Base-by-base conservation (phyloP, 352 stramenopile genomes). In the Phytopythium oedochilum region DNA sequence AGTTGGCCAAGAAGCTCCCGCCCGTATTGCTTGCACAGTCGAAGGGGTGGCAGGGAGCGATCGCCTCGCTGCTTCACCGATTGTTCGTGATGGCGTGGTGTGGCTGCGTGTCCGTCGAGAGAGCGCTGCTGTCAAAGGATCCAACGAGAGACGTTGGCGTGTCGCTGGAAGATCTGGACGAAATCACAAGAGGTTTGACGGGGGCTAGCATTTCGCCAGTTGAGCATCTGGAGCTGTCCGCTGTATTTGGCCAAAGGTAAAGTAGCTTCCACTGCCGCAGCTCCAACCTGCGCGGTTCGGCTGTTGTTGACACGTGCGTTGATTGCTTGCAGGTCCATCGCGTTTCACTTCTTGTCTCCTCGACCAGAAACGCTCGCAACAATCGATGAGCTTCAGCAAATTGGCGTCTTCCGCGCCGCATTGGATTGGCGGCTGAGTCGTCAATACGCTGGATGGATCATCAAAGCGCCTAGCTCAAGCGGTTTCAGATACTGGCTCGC, bases 1-100 rank as follows among this genome's bases (percentile, higher is more conserved):
- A 8, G 5, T 18, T 26, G 14, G 31, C n/a, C 5, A 39, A 28
- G 2, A 42, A 28, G 20, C 34, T 45, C 3, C 59, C 62, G 8
- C 67, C 62, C 2, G 22, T 76, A 25, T 29, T 84, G 22, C 57
- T 83, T 20, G 57, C 80, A 34, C 52, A 53, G 0, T 66, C 63
- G 10, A 44, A 47, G 3, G 69, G 70, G 10, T 84, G 77, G 74
- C 60, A 71, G 49, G 74, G 77, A 5, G 39, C 51, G 5, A 63
- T 81, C 14, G 77, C 74, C 2, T 65, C 44, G 0, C 51, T 87
- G 11, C 47, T 87, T 5, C 72, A 87, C 52, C 70, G 73, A 11
- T 32, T 85, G 7, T 56, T 65, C 48, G 51, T 40, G 11, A 45
- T 43, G 36, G 71, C 67, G 28, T 67, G 25, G 25, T 63, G 38